Evolutionary conservation across 2,329 filamentous ascomycete genomes (phyloP), one percentile per base, ranked within the genome.

Genomic region (Herpomyces periplanetae): DNA sequence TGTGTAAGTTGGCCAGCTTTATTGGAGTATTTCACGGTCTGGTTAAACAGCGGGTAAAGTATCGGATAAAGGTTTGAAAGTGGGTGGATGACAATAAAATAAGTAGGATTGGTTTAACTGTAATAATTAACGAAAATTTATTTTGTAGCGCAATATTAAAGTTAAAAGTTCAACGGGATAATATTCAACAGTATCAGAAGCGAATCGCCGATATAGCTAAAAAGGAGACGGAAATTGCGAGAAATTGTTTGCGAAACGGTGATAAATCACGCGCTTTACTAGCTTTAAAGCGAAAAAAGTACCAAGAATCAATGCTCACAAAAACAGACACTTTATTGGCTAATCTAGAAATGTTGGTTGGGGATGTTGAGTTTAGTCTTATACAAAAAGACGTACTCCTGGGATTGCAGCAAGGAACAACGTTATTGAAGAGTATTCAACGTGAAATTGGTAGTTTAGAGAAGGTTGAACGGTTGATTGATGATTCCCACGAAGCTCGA

Each of bases 341-440:
- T 27, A 69, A 88, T 40, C 47, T 96, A 9, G 73, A 96, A 44
- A 58, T 68, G 33, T 45, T 96, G 28, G 80, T 68, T 5, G 55
- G 56, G 21, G 71, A 58, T 34, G 71, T 96, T 31, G 80, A 96
- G 41, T 96, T 96, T 40, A 69, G 80, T 15, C 52, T 75, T 11
- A 80, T 96, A 28, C 75, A 91, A 38, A 91, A 88, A 42, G 80
- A 91, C 43, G 64, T 96, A 14, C 36, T 96, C 3, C 88, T 66
- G 38, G 80, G 80, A 0, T 39, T 96, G 30, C 63, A 84, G 39
- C 71, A 88, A 44, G 75, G 75, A 15, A 88, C 73, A 1, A 53
- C 51, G 25, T 80, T 91, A 13, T 46, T 96, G 24, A 59, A 66
- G 34, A 64, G 80, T 37, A 91, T 96, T 23, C 64, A 91, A 36